Percentiles rank a stretch among this genome's conserved stretches.
phyloP scores from a whole-genome alignment of 495 filamentous ascomycete genomes.

The Penicillium malachiteum region DNA sequence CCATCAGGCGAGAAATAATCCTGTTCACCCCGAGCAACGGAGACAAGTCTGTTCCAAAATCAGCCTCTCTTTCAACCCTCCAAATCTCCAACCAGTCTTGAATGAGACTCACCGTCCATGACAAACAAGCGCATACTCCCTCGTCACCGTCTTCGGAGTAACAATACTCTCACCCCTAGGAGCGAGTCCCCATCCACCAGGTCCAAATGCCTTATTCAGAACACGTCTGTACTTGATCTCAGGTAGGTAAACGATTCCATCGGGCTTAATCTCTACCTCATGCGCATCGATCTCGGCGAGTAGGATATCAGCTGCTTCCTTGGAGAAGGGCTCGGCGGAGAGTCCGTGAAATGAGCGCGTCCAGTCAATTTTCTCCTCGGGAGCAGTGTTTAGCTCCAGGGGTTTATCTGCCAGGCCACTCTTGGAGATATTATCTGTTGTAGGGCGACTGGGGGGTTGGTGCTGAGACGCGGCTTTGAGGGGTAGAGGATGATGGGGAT shows the following conservation, averaged over 20 bases:
- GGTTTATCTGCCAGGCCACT: slow-evolving; percentile 54
- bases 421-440: slow-evolving; percentile 50
- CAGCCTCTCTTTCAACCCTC: neutral
- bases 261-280: slow-evolving; percentile 94
- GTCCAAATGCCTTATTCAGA: slow-evolving; percentile 87
- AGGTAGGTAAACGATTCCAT: slow-evolving; percentile 93
- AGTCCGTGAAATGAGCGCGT: slow-evolving; percentile 89
- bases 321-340: slow-evolving; percentile 68
- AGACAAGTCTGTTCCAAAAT: slow-evolving; percentile 65
- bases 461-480: slow-evolving; percentile 23
- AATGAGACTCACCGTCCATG: slow-evolving; percentile 71
- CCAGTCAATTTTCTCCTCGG: slow-evolving; percentile 76
- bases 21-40: slow-evolving; percentile 90
- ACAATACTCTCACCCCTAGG: slow-evolving; percentile 90
- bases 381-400: slow-evolving; percentile 40
- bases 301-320: slow-evolving; percentile 71
- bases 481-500: neutral
- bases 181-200: slow-evolving; percentile 92
- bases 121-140: slow-evolving; percentile 91
- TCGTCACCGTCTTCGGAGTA: slow-evolving; percentile 80
- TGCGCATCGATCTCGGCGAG: slow-evolving; percentile 63
- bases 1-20: slow-evolving; percentile 89
- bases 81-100: neutral
- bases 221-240: slow-evolving; percentile 98
- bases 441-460: slow-evolving; percentile 36